Base-by-base conservation (phyloP, 495 filamentous ascomycete genomes). In the Letharia columbiana region DNA sequence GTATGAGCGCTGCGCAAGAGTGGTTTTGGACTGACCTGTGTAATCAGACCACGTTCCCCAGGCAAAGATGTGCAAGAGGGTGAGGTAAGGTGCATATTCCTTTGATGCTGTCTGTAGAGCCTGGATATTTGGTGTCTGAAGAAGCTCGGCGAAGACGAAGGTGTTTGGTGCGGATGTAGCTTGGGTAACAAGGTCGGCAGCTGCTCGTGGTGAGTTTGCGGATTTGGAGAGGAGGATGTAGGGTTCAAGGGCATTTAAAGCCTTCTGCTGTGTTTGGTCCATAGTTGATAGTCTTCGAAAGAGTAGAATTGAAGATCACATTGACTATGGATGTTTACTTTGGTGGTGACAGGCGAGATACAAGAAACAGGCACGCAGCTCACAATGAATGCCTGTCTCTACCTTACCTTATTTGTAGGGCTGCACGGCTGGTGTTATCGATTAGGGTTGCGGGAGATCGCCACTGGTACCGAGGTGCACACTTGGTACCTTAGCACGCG, bases 131-230 rank as follows among this genome's bases (percentile, higher is more conserved):
- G 89, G 88, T 3, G 86, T 86, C 69, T 90, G 83, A 12, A 99
- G 86, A 0, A 99, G 87, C 80, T 98, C 94, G 60, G 90, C 85
- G 80, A 99, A 99, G 79, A 98, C 86, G 76, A 88, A 98, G 72
- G 91, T 93, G 73, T 96, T 89, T 13, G 90, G 86, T 60, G 84
- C 86, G 28, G 91, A 90, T 54, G 91, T 98, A 39, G 92, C 94
- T 77, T 92, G 91, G 28, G 83, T 84, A 70, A 98, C 83, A 13
- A 99, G 84, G 71, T 96, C 91, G 62, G 91, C 87, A 33, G 91
- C 88, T 59, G 91, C 89, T 60, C 89, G 87, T 33, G 91, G 90
- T 0, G 91, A 90, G 8, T 85, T 88, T 50, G 92, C 91, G 41
- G 91, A 90, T 73, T 90, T 92, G 69, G 90, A 87, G 65, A 97